A percentile compares a stretch with the other conserved stretches of the same genome.
Evolutionary conservation across 345 rosid genomes (phyloP).

Genomic region (Eucalyptus coolabah): DNA sequence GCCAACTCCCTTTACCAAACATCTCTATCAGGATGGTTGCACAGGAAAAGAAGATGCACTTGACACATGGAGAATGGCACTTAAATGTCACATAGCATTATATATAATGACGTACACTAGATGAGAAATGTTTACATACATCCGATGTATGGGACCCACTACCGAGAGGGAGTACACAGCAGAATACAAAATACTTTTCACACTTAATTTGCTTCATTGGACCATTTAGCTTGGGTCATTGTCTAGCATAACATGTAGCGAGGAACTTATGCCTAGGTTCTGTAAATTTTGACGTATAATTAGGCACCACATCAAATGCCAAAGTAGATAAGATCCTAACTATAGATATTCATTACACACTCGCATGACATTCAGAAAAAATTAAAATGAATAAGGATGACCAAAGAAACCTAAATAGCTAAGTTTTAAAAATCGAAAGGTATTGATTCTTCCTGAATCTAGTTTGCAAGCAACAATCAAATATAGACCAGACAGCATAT

Average conservation of each 20-base stretch:
- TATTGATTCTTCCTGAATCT: background rate
- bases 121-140: background rate
- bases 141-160: background rate
- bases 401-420: background rate
- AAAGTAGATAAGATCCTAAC: background rate
- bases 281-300: background rate
- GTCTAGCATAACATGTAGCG: background rate
- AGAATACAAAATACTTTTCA: background rate
- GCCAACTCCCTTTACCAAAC: background rate
- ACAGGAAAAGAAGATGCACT: background rate
- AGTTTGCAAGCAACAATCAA: background rate
- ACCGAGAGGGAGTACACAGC: background rate
- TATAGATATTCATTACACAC: background rate
- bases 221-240: background rate
- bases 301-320: background rate
- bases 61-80: background rate
- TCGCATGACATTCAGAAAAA: background rate
- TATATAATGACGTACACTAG: background rate
- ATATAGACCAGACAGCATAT: background rate
- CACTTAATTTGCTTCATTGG: background rate
- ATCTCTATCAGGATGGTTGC: background rate
- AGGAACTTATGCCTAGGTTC: background rate
- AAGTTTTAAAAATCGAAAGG: background rate
- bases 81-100: background rate
- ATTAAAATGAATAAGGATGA: background rate